phyloP scores from a whole-genome alignment of 148 eudicot species.

The Dianthus caryophyllus region DNA sequence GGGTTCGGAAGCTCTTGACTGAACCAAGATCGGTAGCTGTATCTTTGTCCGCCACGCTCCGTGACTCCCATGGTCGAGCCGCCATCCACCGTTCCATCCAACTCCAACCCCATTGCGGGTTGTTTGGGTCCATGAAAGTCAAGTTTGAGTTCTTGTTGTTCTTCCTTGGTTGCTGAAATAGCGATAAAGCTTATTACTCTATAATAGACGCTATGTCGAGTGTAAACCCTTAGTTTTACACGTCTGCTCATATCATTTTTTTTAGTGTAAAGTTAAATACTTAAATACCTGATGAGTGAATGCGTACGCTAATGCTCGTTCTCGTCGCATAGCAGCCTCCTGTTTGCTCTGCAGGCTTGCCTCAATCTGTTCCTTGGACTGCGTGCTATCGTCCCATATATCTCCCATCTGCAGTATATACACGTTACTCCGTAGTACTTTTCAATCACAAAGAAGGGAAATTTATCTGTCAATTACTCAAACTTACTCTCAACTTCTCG shows the following conservation, averaged over 20 bases:
- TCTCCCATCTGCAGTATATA: slow-evolving; percentile 48
- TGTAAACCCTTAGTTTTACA: background rate
- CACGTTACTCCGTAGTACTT: background rate
- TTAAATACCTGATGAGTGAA: slow-evolving; percentile 68
- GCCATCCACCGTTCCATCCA: slow-evolving; percentile 98
- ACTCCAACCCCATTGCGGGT: slow-evolving; percentile 99
- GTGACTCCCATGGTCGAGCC: slow-evolving; percentile 73
- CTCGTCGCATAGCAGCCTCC: slow-evolving; percentile 81
- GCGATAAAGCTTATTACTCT: background rate
- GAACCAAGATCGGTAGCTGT: slow-evolving; percentile 41
- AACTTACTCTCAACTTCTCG: slow-evolving; percentile 56
- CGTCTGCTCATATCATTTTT: too few relatives aligned
- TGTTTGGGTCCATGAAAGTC: slow-evolving; percentile 72
- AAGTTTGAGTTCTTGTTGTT: slow-evolving; percentile 56
- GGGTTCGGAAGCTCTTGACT: slow-evolving; percentile 36
- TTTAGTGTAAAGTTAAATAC: too few relatives aligned
- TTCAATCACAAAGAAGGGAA: background rate
- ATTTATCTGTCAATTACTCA: background rate
- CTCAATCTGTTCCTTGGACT: slow-evolving; percentile 71
- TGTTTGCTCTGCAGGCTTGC: slow-evolving; percentile 59
- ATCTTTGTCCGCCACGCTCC: slow-evolving; percentile 35
- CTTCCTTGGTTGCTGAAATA: slow-evolving; percentile 57
- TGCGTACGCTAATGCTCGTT: slow-evolving; percentile 88
- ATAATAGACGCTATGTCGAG: background rate
- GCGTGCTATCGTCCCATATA: slow-evolving; percentile 66